Evolutionary conservation across 2,329 filamentous ascomycete species (phyloP).

Genomic region (Clathrospora elynae): DNA sequence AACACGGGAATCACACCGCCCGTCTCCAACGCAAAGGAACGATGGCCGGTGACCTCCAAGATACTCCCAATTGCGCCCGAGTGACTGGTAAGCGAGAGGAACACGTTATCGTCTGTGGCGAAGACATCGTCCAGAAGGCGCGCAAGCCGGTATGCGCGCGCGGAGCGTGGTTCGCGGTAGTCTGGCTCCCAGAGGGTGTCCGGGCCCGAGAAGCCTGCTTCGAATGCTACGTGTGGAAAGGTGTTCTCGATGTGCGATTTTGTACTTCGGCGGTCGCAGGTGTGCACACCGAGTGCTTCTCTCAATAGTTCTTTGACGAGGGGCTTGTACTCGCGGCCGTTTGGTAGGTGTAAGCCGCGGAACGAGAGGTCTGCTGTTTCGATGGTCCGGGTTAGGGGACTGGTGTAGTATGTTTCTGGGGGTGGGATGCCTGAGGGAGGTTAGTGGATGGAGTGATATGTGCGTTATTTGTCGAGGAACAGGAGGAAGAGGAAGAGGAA

Average conservation of each 20-base stretch:
- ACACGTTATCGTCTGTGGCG: slow-evolving; percentile 49
- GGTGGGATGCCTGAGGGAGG: slow-evolving; percentile 65
- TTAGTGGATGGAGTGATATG: too few relatives aligned
- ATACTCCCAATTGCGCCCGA: slow-evolving; percentile 63
- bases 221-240: slow-evolving; percentile 61
- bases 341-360: slow-evolving; percentile 57
- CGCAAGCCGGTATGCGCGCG: slow-evolving; percentile 32
- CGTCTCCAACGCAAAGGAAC: slow-evolving; percentile 58
- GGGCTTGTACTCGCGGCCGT: slow-evolving; percentile 59
- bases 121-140: slow-evolving; percentile 61
- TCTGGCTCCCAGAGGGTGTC: slow-evolving; percentile 59
- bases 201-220: slow-evolving; percentile 63
- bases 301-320: slow-evolving; percentile 68
- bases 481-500: too few relatives aligned
- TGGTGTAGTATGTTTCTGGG: slow-evolving; percentile 68
- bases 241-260: slow-evolving; percentile 56
- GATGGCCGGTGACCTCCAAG: slow-evolving; percentile 62
- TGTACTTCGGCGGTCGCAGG: slow-evolving; percentile 66
- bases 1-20: slow-evolving; percentile 72
- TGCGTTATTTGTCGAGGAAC: too few relatives aligned
- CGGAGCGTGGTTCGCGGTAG: slow-evolving; percentile 37
- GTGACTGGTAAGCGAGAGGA: slow-evolving; percentile 63
- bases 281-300: slow-evolving; percentile 70
- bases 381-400: slow-evolving; percentile 67
- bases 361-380: slow-evolving; percentile 69